Percentiles rank a stretch among this genome's conserved stretches.
Conservation (phyloP, 1,139 yeast genomes). For the Kluyveromyces marxianus region DNA sequence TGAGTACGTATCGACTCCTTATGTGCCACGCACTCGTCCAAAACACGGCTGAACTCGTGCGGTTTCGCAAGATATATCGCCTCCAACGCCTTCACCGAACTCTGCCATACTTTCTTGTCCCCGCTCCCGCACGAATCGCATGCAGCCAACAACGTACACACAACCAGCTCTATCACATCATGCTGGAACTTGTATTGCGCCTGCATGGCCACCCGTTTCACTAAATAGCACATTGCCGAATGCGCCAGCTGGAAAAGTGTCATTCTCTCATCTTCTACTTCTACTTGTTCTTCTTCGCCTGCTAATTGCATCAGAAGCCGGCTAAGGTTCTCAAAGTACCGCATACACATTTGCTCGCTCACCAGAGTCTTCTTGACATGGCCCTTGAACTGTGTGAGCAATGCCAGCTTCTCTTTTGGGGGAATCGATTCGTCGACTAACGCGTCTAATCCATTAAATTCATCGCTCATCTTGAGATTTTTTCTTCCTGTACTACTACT, state of each 20-base stretch:
- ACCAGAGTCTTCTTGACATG: constrained; percentile 64
- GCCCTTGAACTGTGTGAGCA: constrained; percentile 49
- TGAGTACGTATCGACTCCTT: constrained; percentile 8
- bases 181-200: constrained; percentile 47
- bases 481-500: not conserved
- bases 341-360: constrained; percentile 43
- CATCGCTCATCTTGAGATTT: not conserved
- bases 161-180: constrained; percentile 6
- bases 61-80: constrained; percentile 26
- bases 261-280: not conserved
- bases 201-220: constrained; percentile 72
- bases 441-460: constrained; percentile 5
- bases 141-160: constrained; percentile 12
- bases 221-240: constrained; percentile 64
- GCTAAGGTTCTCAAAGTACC: constrained; percentile 47
- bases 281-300: not conserved
- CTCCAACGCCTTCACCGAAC: constrained; percentile 26
- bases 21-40: not conserved
- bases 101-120: constrained; percentile 25
- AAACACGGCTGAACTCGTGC: constrained; percentile 8
- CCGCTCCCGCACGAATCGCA: constrained; percentile 9
- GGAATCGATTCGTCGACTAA: constrained; percentile 10
- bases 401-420: constrained; percentile 33
- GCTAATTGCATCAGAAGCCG: constrained; percentile 20
- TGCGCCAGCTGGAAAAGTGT: constrained; percentile 38